Evolutionary conservation across 345 rosid species (phyloP).

Genomic region (Melaleuca alternifolia): DNA sequence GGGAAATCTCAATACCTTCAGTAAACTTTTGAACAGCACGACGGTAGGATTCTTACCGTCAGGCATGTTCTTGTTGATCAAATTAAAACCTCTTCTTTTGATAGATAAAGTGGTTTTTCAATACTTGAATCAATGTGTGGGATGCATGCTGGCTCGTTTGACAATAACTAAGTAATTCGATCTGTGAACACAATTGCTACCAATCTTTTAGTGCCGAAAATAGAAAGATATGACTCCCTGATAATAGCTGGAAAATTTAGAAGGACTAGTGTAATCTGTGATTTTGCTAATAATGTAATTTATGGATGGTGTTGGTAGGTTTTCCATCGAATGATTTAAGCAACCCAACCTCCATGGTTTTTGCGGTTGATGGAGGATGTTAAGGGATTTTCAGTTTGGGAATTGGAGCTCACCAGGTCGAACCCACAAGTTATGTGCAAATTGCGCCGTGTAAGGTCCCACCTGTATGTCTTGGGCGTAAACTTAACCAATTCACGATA

Average conservation of each 20-base stretch:
- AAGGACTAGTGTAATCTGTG: background rate
- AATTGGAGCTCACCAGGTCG: background rate
- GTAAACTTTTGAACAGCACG: background rate
- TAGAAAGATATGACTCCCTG: background rate
- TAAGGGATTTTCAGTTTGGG: background rate
- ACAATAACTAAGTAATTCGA: background rate
- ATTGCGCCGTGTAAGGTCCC: background rate
- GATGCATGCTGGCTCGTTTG: background rate
- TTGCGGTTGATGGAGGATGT: background rate
- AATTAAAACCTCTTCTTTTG: background rate
- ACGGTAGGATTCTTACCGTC: background rate
- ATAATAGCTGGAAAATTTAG: background rate
- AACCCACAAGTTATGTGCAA: background rate
- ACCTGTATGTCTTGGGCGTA: background rate
- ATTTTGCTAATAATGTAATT: background rate
- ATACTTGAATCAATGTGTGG: background rate
- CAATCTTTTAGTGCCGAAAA: background rate
- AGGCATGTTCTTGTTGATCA: background rate
- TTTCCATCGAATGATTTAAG: background rate
- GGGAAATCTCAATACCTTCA: background rate
- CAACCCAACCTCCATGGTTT: background rate
- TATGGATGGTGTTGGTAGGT: background rate
- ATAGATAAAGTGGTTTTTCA: background rate
- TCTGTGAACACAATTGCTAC: background rate
- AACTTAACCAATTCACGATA: background rate